These are phyloP conservation scores for Botrytis squamosa DNA, from an alignment of 2,329 filamentous ascomycete species.

Conservation along the genomic window DNA sequence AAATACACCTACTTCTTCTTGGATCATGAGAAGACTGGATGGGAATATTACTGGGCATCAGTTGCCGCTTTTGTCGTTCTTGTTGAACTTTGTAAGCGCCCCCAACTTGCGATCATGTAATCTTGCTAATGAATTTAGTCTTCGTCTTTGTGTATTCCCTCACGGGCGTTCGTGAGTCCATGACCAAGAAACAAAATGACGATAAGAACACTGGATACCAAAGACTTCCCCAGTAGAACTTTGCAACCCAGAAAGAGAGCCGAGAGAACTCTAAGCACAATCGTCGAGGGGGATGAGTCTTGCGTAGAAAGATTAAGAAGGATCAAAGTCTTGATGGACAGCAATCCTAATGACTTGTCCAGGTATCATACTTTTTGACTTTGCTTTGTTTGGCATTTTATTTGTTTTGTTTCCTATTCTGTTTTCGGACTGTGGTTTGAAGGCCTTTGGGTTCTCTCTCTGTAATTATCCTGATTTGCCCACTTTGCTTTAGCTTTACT, in stretches of 20 bases:
- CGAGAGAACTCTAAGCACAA: not conserved
- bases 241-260: not conserved
- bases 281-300: slow-evolving; percentile 6
- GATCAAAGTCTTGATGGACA: not conserved
- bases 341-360: not conserved
- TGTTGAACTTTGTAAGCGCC: slow-evolving; percentile 31
- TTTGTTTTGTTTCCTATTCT: not conserved
- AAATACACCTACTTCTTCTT: slow-evolving; percentile 38
- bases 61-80: slow-evolving; percentile 30
- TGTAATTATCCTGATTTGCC: not conserved
- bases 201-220: slow-evolving; percentile 29
- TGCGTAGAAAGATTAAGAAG: slow-evolving; percentile 2
- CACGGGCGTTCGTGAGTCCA: slow-evolving; percentile 29
- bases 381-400: slow-evolving; percentile 11
- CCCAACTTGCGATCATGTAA: not conserved
- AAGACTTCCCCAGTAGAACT: slow-evolving; percentile 30
- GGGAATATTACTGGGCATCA: slow-evolving; percentile 32
- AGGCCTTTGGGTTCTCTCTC: not conserved
- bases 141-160: slow-evolving; percentile 30
- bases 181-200: slow-evolving; percentile 28
- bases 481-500: slow-evolving; percentile 9
- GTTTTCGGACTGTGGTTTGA: not conserved
- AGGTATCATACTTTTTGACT: slow-evolving; percentile 3
- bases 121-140: slow-evolving; percentile 23
- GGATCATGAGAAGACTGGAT: slow-evolving; percentile 33